A percentile compares a stretch with the other conserved stretches of the same genome.
phyloP scores from a whole-genome alignment of 2,329 filamentous ascomycete species.

The Biscogniauxia marginata region DNA sequence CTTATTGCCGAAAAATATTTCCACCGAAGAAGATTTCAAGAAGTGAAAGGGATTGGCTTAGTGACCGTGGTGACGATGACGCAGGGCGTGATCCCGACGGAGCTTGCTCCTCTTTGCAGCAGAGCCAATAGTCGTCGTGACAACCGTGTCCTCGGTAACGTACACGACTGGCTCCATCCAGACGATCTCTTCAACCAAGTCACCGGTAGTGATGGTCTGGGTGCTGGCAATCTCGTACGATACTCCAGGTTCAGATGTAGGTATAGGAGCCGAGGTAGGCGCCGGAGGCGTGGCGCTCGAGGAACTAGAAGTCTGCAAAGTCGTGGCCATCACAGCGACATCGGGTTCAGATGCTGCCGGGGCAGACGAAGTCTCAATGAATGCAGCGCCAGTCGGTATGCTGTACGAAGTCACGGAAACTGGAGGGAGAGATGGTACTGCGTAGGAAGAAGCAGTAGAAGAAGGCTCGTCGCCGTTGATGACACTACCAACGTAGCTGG shows the following conservation, averaged over 20 bases:
- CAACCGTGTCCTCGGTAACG: constrained; percentile 45
- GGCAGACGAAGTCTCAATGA: constrained; percentile 24
- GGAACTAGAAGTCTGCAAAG: constrained; percentile 15
- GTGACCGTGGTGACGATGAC: constrained; percentile 36
- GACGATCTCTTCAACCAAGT: constrained; percentile 54
- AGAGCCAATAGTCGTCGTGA: constrained; percentile 40
- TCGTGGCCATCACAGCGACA: constrained; percentile 16
- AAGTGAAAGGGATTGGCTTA: constrained; percentile 12
- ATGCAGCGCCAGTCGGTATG: constrained; percentile 30
- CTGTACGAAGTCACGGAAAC: constrained; percentile 22
- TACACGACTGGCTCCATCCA: constrained; percentile 56
- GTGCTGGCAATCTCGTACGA: constrained; percentile 47
- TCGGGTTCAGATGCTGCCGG: constrained; percentile 10
- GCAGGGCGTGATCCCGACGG: constrained; percentile 38
- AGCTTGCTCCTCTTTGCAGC: constrained; percentile 29
- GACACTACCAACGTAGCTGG: constrained; percentile 18
- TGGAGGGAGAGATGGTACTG: constrained; percentile 28
- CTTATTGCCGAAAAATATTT: constrained; percentile 25
- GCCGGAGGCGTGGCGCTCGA: constrained; percentile 11
- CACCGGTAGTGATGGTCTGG: constrained; percentile 50
- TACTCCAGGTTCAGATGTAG: constrained; percentile 33
- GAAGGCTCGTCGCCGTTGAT: constrained; percentile 15
- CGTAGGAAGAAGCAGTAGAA: constrained; percentile 16
- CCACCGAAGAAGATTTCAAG: constrained; percentile 24
- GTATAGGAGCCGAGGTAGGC: constrained; percentile 29